These are phyloP conservation scores for Cercospora citrullina DNA, from an alignment of 2,329 filamentous ascomycete species.

Conservation along the genomic window DNA sequence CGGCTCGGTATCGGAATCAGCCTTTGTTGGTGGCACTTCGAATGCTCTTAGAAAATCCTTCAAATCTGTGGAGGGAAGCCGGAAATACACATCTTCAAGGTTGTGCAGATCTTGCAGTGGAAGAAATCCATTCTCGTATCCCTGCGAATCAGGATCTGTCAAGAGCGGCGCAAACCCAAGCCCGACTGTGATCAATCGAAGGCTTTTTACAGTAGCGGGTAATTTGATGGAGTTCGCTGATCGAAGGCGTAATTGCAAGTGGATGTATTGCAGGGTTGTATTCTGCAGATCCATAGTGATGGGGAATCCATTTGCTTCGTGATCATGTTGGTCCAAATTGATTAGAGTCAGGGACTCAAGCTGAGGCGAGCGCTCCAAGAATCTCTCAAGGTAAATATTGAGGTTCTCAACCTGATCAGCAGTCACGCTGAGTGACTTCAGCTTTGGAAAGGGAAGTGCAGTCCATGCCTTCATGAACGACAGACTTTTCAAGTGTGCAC, in stretches of 20 bases:
- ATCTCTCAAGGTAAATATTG: not conserved
- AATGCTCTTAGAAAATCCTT: not conserved
- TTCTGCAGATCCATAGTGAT: constrained; percentile 15
- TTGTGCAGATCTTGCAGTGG: not conserved
- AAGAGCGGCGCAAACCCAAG: not conserved
- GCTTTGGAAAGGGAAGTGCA: not conserved
- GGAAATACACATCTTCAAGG: not conserved
- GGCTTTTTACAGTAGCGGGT: constrained; percentile 8
- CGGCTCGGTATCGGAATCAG: not conserved
- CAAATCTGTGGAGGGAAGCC: not conserved
- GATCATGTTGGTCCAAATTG: not conserved
- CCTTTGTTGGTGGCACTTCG: not conserved
- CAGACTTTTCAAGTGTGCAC: constrained; percentile 2
- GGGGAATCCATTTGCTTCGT: not conserved
- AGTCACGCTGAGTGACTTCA: constrained; percentile 11
- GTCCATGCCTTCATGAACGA: constrained; percentile 3
- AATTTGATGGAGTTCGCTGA: constrained; percentile 2
- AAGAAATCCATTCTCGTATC: not conserved
- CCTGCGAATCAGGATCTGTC: not conserved
- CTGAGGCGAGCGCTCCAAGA: constrained; percentile 2
- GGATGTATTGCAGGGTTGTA: constrained; percentile 4
- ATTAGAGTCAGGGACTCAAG: constrained; percentile 9
- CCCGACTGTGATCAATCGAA: constrained; percentile 1
- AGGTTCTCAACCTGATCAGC: not conserved
- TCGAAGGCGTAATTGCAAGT: constrained; percentile 8